These are phyloP conservation scores for Pelargonium cotyledonis DNA, from an alignment of 441 rosid species.

Conservation along the genomic window DNA sequence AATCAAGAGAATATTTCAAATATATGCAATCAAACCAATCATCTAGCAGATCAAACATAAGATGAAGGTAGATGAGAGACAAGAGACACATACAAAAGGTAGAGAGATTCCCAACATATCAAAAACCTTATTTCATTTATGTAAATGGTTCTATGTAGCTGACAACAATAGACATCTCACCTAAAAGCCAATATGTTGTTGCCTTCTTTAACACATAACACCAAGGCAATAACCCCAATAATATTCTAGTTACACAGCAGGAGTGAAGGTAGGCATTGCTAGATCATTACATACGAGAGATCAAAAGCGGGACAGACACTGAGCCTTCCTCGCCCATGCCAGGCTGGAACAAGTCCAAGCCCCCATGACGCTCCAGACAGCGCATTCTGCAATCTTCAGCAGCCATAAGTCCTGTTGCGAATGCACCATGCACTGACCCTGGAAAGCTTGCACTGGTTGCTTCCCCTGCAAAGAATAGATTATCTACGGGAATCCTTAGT, in stretches of 20 bases:
- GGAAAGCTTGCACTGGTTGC: constrained; percentile 78
- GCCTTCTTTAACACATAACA: background rate
- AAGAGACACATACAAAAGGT: background rate
- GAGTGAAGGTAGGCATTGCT: background rate
- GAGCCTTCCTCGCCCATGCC: constrained; percentile 67
- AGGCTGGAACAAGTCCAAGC: constrained; percentile 68
- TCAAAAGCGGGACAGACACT: constrained; percentile 60
- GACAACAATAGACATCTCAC: background rate
- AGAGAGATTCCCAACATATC: background rate
- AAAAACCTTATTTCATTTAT: background rate
- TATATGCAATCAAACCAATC: too few relatives aligned
- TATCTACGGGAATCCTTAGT: constrained; percentile 82
- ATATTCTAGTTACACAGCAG: background rate
- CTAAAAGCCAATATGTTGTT: background rate
- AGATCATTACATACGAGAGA: constrained; percentile 58
- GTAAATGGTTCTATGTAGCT: background rate
- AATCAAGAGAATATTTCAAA: too few relatives aligned
- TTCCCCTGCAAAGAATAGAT: constrained; percentile 95
- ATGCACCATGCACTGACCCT: constrained; percentile 92
- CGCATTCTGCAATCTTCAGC: constrained; percentile 96
- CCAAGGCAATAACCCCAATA: background rate
- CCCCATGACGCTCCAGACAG: constrained; percentile 74
- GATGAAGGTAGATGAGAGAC: background rate
- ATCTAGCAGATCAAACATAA: background rate
- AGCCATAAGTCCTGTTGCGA: constrained; percentile 75